Percentiles rank a stretch among this genome's conserved stretches.
These are phyloP conservation scores for Fusarium drepaniforme DNA, from an alignment of 2,329 filamentous ascomycete species.

Conservation along the genomic window DNA sequence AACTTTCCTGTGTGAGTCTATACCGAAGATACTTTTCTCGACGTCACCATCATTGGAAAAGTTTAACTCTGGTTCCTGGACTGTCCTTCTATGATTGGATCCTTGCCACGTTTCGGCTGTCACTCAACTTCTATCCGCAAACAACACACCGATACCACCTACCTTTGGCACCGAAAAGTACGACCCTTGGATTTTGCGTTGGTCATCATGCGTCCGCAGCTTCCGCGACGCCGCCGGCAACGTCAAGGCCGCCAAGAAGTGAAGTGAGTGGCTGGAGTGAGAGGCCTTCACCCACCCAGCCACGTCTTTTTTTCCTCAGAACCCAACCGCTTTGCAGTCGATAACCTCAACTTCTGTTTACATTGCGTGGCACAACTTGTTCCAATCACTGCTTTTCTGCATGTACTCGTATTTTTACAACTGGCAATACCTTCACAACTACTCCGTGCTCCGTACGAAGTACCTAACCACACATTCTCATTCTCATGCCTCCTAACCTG, in stretches of 20 bases:
- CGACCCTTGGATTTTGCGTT: not conserved
- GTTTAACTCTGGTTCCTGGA: conserved; percentile 14
- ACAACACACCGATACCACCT: not conserved
- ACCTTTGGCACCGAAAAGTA: not conserved
- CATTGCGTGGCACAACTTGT: conserved; percentile 31
- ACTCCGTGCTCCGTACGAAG: too few species aligned
- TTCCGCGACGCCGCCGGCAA: conserved; percentile 17
- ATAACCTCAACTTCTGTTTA: not conserved
- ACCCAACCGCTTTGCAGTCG: conserved; percentile 2
- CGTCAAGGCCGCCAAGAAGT: conserved; percentile 18
- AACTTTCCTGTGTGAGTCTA: not conserved
- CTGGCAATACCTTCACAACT: not conserved
- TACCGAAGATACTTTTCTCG: not conserved
- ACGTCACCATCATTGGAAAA: not conserved
- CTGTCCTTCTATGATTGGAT: not conserved
- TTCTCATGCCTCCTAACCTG: too few species aligned
- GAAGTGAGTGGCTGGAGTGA: conserved; percentile 19
- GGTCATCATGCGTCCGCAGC: conserved; percentile 14
- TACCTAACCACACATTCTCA: too few species aligned
- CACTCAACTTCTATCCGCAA: not conserved
- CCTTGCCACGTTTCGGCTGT: conserved; percentile 7
- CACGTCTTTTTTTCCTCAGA: not conserved
- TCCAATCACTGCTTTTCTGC: conserved; percentile 27
- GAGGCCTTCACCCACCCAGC: conserved; percentile 31
- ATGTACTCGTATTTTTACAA: not conserved